Conservation (phyloP, 768 basidiomycete species). For the Rhodotorula kratochvilovae region DNA sequence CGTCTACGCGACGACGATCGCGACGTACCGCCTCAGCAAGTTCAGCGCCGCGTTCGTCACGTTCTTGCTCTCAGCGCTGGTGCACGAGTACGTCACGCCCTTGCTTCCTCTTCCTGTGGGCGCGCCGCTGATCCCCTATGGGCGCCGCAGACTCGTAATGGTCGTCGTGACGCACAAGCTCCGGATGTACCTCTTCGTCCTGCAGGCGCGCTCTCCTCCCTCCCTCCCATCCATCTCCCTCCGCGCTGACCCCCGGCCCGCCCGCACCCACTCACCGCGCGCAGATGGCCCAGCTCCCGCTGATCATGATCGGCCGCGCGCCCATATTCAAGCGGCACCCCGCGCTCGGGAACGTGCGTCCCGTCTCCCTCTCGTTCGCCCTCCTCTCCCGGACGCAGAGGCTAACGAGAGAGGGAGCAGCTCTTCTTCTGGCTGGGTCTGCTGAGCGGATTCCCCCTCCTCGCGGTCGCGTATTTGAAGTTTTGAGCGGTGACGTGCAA, state of each 20-base stretch:
- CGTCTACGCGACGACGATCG: slow-evolving; percentile 85
- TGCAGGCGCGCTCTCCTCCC: slow-evolving; percentile 55
- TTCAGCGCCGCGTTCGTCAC: slow-evolving; percentile 84
- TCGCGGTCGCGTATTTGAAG: slow-evolving; percentile 71
- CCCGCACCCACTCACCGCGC: not conserved
- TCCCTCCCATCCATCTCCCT: slow-evolving; percentile 3
- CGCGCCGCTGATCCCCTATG: slow-evolving; percentile 45
- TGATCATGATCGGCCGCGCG: slow-evolving; percentile 74
- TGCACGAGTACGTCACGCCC: not conserved
- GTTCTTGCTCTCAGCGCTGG: slow-evolving; percentile 77
- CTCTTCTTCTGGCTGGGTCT: slow-evolving; percentile 91
- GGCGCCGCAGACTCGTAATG: slow-evolving; percentile 67
- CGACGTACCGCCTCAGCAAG: slow-evolving; percentile 67
- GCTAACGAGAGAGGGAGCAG: slow-evolving; percentile 21
- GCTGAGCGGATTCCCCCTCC: slow-evolving; percentile 75
- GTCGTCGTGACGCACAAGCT: slow-evolving; percentile 79
- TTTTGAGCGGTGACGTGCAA: slow-evolving; percentile 47
- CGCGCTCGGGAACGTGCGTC: slow-evolving; percentile 54
- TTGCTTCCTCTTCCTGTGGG: not conserved
- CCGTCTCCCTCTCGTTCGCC: not conserved
- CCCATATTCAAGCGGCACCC: slow-evolving; percentile 75
- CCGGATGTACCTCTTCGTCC: slow-evolving; percentile 78
- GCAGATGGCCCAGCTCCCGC: slow-evolving; percentile 82
- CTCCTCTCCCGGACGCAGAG: not conserved
- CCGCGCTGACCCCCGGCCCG: not conserved